These are phyloP conservation scores for Trichomonas tenax DNA, from an alignment of 208 protist genomes.

Conservation along the genomic window DNA sequence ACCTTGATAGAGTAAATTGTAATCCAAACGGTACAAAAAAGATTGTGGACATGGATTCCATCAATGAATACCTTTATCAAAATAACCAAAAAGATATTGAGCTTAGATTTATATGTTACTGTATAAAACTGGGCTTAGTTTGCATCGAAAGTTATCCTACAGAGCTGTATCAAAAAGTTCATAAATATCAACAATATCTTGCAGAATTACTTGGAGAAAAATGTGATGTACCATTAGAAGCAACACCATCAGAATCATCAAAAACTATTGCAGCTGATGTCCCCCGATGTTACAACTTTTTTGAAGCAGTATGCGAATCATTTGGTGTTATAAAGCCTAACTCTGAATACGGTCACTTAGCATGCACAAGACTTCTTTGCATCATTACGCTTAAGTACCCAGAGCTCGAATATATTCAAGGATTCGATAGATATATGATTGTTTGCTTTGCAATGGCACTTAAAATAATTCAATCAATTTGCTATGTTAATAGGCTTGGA, in stretches of 20 bases:
- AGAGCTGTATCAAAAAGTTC: neutral
- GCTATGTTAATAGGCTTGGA: neutral
- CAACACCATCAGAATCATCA: neutral
- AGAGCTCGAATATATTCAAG: neutral
- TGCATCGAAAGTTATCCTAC: neutral
- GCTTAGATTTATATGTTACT: neutral
- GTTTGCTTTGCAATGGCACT: neutral
- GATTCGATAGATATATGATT: neutral
- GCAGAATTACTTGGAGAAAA: neutral
- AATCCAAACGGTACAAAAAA: too few relatives aligned
- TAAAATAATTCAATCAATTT: neutral
- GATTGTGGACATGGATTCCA: too few relatives aligned
- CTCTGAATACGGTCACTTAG: neutral
- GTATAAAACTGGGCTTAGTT: neutral
- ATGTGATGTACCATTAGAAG: neutral
- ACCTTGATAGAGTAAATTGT: too few relatives aligned
- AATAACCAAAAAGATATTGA: neutral
- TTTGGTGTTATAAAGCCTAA: neutral
- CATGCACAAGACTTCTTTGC: neutral
- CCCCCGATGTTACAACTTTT: neutral
- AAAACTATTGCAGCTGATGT: neutral
- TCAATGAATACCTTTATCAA: too few relatives aligned
- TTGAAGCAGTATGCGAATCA: neutral
- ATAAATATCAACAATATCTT: neutral
- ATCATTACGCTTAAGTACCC: neutral